These are phyloP conservation scores for Naegleria lovaniensis DNA, from an alignment of 208 protist species.

Conservation along the genomic window DNA sequence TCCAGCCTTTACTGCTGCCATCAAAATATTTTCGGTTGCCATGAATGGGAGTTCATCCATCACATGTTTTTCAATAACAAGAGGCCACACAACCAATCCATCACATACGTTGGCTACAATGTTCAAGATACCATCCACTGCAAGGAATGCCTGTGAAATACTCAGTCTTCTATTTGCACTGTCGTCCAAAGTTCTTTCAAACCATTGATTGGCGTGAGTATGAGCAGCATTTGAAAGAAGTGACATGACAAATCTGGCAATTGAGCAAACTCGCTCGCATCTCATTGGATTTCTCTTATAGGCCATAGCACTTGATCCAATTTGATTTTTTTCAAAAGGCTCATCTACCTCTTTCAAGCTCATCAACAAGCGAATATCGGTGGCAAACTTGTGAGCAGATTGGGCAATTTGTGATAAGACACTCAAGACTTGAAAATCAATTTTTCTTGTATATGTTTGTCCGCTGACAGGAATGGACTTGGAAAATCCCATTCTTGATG, in stretches of 20 bases:
- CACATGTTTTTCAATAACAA: conserved; percentile 52
- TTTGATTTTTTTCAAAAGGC: conserved; percentile 53
- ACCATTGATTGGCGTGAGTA: conserved; percentile 55
- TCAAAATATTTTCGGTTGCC: conserved; percentile 65
- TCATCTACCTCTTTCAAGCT: conserved; percentile 58
- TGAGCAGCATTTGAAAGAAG: conserved; percentile 38
- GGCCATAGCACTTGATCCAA: conserved; percentile 59
- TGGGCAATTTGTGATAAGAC: conserved; percentile 38
- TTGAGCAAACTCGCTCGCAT: conserved; percentile 51
- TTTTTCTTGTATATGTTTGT: conserved; percentile 56
- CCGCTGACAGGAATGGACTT: conserved; percentile 41
- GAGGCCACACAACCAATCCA: conserved; percentile 48
- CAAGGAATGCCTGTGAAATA: conserved; percentile 23
- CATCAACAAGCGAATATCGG: conserved; percentile 54
- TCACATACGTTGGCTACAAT: conserved; percentile 48
- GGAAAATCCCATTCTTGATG: conserved; percentile 47
- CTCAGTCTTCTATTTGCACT: conserved; percentile 46
- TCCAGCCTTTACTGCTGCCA: conserved; percentile 58
- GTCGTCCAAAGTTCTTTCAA: conserved; percentile 59
- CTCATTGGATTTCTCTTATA: conserved; percentile 67
- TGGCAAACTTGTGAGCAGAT: conserved; percentile 51
- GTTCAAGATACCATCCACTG: conserved; percentile 9
- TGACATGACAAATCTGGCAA: conserved; percentile 47
- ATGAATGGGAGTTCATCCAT: conserved; percentile 60
- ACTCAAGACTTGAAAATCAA: conserved; percentile 41